Base-by-base conservation (phyloP, 2,329 filamentous ascomycete species). In the Colletotrichum musae region DNA sequence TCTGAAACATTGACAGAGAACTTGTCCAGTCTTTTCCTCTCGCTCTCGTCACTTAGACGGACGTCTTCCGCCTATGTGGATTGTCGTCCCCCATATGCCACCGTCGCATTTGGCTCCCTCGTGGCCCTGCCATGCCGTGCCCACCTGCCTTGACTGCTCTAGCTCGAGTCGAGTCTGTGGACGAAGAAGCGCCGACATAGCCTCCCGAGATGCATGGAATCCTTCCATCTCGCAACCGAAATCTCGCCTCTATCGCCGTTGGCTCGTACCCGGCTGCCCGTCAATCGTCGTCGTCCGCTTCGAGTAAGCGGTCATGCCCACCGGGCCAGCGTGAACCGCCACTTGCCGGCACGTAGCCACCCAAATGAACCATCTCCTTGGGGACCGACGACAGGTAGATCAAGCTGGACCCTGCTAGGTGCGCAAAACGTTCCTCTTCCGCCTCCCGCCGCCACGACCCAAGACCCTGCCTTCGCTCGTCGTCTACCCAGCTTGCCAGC, bases 1-100 rank as follows among this genome's bases (percentile, higher is more conserved):
- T 63, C 68, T 72, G 70, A 72, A 71, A 72, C 68, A 39, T 52
- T 72, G 70, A 72, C 70, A 72, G 68, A 71, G 60, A 48, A 70
- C 52, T 65, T 54, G 53, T 52, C 60, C 60, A 71, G 56, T 64
- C 58, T 69, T 67, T 36, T 36, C 7, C 32, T 10, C 7, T 36
- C 32, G 7, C 32, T 36, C 39, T 56, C 64, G 48, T 50, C 51
- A 54, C 64, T 10, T 62, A 32, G 50, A 60, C 64, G 58, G 58
- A 64, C 26, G 51, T 64, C 50, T 43, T 47, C 47, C 39, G 28
- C 41, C 51, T 43, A n/a, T 50, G 50, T 24, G 45, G 41, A 21
- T 9, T 9, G 45, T 54, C 36, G 43, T 57, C 32, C 36, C 47
- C 58, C 58, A 39, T 60, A 52, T 36, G 4, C 50, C 41, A 12